Evolutionary conservation across 805 yeast species (phyloP).

Genomic region (Kazachstania viticola): DNA sequence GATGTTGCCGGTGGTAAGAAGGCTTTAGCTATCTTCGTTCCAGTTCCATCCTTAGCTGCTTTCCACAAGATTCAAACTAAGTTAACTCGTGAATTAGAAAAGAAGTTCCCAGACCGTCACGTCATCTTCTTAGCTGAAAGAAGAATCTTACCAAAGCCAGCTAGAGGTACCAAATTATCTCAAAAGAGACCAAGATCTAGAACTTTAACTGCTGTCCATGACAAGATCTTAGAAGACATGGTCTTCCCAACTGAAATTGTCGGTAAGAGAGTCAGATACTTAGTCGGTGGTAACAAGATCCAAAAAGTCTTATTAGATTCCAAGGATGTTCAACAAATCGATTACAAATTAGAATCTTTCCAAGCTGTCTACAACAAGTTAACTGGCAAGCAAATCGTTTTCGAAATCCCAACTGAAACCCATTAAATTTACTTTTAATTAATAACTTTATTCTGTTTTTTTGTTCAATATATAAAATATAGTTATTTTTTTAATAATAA

Average conservation of each 20-base stretch:
- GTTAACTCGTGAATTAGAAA: constrained; percentile 98
- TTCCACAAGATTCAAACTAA: constrained; percentile 97
- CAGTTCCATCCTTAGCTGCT: constrained; percentile 82
- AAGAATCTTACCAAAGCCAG: constrained; percentile 98
- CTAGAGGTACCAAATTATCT: constrained; percentile 82
- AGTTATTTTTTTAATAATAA: neutral
- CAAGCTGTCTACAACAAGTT: constrained; percentile 96
- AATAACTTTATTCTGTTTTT: constrained; percentile 1
- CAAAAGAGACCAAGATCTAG: constrained; percentile 99
- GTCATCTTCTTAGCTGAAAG: constrained; percentile 99
- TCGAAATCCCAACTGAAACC: constrained; percentile 65
- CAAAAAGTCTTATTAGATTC: constrained; percentile 96
- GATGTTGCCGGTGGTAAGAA: constrained; percentile 97
- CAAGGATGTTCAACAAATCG: constrained; percentile 92
- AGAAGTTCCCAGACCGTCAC: constrained; percentile 99
- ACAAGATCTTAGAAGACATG: constrained; percentile 95
- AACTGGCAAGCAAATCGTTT: constrained; percentile 98
- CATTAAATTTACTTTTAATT: constrained; percentile 18
- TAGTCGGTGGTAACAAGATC: constrained; percentile 97
- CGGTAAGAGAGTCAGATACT: constrained; percentile 98
- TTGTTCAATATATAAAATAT: neutral
- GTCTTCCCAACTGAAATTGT: constrained; percentile 99
- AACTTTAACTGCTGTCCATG: constrained; percentile 97
- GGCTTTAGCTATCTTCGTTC: constrained; percentile 96
- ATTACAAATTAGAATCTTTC: constrained; percentile 98